These are phyloP conservation scores for Flaveria floridana DNA, from an alignment of 140 eudicot genomes.

Conservation along the genomic window DNA sequence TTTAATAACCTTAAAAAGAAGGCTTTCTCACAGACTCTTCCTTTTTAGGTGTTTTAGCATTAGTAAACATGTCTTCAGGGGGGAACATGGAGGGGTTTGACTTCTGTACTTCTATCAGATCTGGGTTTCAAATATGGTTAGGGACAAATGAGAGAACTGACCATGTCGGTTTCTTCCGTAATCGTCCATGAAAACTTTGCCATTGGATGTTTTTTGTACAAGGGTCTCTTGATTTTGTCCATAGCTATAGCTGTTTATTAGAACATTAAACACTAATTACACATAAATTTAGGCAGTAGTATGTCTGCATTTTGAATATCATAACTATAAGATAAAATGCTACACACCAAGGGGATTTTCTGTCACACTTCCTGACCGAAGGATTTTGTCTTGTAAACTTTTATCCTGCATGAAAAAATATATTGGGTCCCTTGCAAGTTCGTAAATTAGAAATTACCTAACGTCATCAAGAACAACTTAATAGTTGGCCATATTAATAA, in stretches of 20 bases:
- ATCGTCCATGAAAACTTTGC: conserved; percentile 85
- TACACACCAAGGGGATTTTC: conserved; percentile 68
- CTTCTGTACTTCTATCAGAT: neutral
- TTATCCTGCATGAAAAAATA: conserved; percentile 56
- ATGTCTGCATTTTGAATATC: conserved; percentile 22
- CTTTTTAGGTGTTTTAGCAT: conserved; percentile 14
- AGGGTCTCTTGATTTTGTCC: conserved; percentile 78
- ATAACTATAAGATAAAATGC: conserved; percentile 14
- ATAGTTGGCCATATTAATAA: conserved; percentile 12
- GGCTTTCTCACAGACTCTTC: conserved; percentile 8
- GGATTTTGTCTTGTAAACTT: conserved; percentile 67
- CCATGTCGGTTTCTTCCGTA: conserved; percentile 84
- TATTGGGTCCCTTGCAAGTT: conserved; percentile 19
- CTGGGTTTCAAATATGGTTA: neutral
- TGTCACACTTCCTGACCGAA: conserved; percentile 58
- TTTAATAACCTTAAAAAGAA: neutral
- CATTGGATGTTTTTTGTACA: conserved; percentile 94
- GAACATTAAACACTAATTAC: conserved; percentile 18
- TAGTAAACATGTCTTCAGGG: neutral
- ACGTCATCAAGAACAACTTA: conserved; percentile 5
- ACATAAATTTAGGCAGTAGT: conserved; percentile 8
- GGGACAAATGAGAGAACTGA: conserved; percentile 35
- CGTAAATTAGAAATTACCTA: neutral
- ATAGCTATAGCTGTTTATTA: conserved; percentile 45
- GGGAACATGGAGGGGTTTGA: neutral